Base-by-base conservation (phyloP, 805 yeast species). In the Kazachstania psychrophila region DNA sequence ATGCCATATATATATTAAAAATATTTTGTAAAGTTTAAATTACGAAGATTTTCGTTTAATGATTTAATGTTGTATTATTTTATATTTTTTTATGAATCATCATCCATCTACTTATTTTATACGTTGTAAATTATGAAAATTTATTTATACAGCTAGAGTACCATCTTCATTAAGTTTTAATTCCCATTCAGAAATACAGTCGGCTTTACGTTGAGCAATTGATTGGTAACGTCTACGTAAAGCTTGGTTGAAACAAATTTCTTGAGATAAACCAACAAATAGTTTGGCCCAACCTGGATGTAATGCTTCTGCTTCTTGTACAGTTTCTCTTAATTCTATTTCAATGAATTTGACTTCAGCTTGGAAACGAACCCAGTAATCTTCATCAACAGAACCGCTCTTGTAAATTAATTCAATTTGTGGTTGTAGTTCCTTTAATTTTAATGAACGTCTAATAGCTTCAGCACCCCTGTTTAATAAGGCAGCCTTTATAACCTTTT, bases 161-260 rank as follows among this genome's bases (percentile, higher is more conserved):
- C 62, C 62, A 30, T 52, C 47, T 23, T 48, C 46, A 37, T 56
- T 54, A 10, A 58, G 25, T 15, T 58, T 52, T 28, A 58, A 38
- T 22, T 48, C 53, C 60, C 60, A 58, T 40, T 52, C 56, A 28
- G 48, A 37, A 14, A 49, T 44, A 39, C 51, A 53, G 4, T 49
- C 49, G 23, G 52, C 48, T 39, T 61, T 67, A 48, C 75, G 65
- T 24, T 58, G 60, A 5, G 57, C 57, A 22, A 64, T 60, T 3
- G 69, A 60, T 7, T 48, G 44, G 36, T 62, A 64, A 52, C 96
- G 79, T 66, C 92, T 77, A 61, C 89, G 73, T 36, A 89, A 66
- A 1, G 96, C 96, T 61, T 83, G 89, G 56, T 89, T 92, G 61
- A 87, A 83, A 44, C 95, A 85, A 35, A 89, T 79, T 56, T 92